Base-by-base conservation (phyloP, 192 early-diverging fungal genomes). In the Entomortierella parvispora region DNA sequence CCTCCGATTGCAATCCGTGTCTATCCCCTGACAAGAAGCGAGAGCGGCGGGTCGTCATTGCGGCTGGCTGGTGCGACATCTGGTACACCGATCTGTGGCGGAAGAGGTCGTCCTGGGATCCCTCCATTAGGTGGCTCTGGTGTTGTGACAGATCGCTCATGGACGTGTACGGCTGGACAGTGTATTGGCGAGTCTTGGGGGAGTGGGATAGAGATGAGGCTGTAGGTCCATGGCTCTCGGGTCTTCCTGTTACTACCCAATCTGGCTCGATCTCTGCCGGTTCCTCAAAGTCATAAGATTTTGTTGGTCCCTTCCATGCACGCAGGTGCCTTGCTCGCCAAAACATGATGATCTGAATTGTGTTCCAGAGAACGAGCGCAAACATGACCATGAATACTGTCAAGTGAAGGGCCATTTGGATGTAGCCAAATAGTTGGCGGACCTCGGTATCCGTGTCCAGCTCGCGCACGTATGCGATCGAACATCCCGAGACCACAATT, bases 331-430 rank as follows among this genome's bases (percentile, higher is more conserved):
- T 58, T n/a, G 65, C 18, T 42, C 50, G 50, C 74, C 74, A 77
- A 55, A 77, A 77, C 54, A 77, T 45, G 29, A 63, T 10, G 8
- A 77, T 60, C 32, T 68, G 59, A n/a, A 77, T 77, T 9, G 65
- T 77, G 54, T 77, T 77, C 74, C 74, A 77, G 2, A 53, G 59
- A 17, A 56, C 40, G 12, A 77, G 47, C 10, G 80, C 59, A 71
- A 85, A 76, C 49, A 81, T 68, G 23, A 83, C 58, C 26, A 85
- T 58, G 23, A 81, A 80, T 6, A 60, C 77, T 7, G 75, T 49
- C n/a, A 78, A 64, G 25, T 85, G 84, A 23, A 85, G 40, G 17
- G 69, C 65, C 44, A 85, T 60, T 46, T 85, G 84, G 33, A 69
- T 47, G 26, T 85, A 85, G 2, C 64, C 84, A 55, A 83, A 55